phyloP scores from a whole-genome alignment of 371 early-diverging fungal species.

The Furculomyces boomerangus region DNA sequence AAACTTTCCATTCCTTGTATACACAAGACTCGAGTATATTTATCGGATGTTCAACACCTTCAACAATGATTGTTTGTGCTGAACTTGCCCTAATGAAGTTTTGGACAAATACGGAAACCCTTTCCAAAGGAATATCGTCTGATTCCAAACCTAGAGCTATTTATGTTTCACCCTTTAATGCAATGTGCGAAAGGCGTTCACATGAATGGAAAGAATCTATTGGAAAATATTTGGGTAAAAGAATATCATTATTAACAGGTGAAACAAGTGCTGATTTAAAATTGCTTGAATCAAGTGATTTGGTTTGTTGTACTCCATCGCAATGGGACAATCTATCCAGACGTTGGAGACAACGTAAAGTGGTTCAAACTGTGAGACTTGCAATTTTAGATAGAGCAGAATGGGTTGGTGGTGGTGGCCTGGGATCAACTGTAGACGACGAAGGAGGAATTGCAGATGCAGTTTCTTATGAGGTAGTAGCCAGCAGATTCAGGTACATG shows the following conservation, averaged over 20 bases:
- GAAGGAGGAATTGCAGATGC: slow-evolving; percentile 28
- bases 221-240: slow-evolving; percentile 38
- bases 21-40: slow-evolving; percentile 79
- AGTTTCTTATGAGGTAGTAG: slow-evolving; percentile 77
- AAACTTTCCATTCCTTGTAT: slow-evolving; percentile 83
- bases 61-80: slow-evolving; percentile 92
- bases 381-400: slow-evolving; percentile 96
- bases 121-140: slow-evolving; percentile 5
- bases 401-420: slow-evolving; percentile 60
- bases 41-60: slow-evolving; percentile 91
- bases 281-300: slow-evolving; percentile 65
- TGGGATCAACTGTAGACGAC: slow-evolving; percentile 7
- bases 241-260: slow-evolving; percentile 79
- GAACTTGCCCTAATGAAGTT: slow-evolving; percentile 85
- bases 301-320: slow-evolving; percentile 90
- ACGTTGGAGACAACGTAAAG: slow-evolving; percentile 82
- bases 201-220: slow-evolving; percentile 50
- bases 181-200: slow-evolving; percentile 58
- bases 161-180: slow-evolving; percentile 87
- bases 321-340: slow-evolving; percentile 97
- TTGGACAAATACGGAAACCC: slow-evolving; percentile 38
- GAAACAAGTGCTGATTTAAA: slow-evolving; percentile 83
- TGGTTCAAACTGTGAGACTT: slow-evolving; percentile 73
- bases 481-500: slow-evolving; percentile 85
- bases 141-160: slow-evolving; percentile 40